phyloP scores from a whole-genome alignment of 305 asterid species.

The Fraxinus ornus region DNA sequence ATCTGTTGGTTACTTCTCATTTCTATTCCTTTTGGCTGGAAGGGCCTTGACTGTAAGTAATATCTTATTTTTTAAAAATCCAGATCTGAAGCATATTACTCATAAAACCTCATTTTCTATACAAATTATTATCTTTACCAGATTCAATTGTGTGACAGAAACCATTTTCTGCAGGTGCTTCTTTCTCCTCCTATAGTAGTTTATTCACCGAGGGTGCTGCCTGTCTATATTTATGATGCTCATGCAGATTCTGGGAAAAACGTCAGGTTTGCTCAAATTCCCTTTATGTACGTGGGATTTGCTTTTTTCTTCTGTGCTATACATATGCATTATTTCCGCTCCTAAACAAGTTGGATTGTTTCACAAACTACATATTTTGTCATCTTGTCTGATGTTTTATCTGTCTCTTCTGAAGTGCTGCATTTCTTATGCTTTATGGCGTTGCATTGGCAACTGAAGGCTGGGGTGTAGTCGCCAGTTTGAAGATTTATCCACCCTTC shows the following conservation, averaged over 20 bases:
- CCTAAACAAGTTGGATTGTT: conserved; percentile 16
- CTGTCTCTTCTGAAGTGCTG: conserved; percentile 60
- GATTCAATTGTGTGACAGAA: conserved; percentile 17
- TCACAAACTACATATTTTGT: conserved; percentile 19
- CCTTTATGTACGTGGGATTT: conserved; percentile 15
- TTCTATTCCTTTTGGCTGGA: conserved; percentile 95
- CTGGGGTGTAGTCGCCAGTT: conserved; percentile 99
- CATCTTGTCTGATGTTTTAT: conserved; percentile 20
- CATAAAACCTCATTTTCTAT: conserved; percentile 11
- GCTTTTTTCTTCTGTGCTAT: conserved; percentile 22
- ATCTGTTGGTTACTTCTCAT: conserved; percentile 98
- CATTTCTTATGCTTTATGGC: conserved; percentile 95
- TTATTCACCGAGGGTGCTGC: conserved; percentile 96
- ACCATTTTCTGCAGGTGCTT: conserved; percentile 60
- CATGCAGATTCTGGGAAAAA: conserved; percentile 99
- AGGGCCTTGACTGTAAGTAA: conserved; percentile 96
- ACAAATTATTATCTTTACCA: conserved; percentile 15
- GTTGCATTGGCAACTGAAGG: conserved; percentile 97
- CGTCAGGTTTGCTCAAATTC: conserved; percentile 71
- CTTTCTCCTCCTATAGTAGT: conserved; percentile 99
- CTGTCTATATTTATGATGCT: conserved; percentile 99
- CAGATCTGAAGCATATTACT: conserved; percentile 17
- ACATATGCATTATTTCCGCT: not conserved
- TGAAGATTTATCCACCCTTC: conserved; percentile 97
- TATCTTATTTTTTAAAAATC: conserved; percentile 19